Evolutionary conservation across 1,139 yeast species (phyloP).

Genomic region (Ogataea hybrid): DNA sequence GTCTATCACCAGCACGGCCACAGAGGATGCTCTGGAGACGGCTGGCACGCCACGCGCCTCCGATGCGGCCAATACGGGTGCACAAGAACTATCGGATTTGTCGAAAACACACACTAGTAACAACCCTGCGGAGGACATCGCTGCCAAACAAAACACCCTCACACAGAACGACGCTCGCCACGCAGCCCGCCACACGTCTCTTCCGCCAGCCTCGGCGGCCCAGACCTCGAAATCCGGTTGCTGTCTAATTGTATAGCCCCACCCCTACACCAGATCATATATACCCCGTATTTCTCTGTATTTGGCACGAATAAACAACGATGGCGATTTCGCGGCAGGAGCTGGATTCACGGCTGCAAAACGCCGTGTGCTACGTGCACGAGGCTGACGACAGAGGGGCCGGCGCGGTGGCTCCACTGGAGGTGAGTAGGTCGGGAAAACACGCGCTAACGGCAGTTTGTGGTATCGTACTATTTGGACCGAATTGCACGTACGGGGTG

Average conservation of each 20-base stretch:
- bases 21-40: neutral
- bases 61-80: neutral
- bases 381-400: neutral
- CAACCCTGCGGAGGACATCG: neutral
- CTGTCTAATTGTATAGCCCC: conserved; percentile 16
- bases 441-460: conserved; percentile 15
- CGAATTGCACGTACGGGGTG: conserved; percentile 6
- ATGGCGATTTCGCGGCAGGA: neutral
- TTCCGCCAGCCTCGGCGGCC: neutral
- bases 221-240: conserved; percentile 13
- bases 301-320: neutral
- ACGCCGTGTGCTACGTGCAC: conserved; percentile 5
- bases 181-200: neutral
- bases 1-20: neutral
- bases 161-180: neutral
- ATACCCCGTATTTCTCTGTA: conserved; percentile 3
- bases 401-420: conserved; percentile 9
- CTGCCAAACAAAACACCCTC: neutral
- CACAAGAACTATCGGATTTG: neutral
- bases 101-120: conserved; percentile 2
- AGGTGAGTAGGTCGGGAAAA: conserved; percentile 12
- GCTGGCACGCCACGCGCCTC: neutral
- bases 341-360: conserved; percentile 3
- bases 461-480: conserved; percentile 19
- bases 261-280: conserved; percentile 5